Base-by-base conservation (phyloP, 305 asterid genomes). In the Solanum hybrid region DNA sequence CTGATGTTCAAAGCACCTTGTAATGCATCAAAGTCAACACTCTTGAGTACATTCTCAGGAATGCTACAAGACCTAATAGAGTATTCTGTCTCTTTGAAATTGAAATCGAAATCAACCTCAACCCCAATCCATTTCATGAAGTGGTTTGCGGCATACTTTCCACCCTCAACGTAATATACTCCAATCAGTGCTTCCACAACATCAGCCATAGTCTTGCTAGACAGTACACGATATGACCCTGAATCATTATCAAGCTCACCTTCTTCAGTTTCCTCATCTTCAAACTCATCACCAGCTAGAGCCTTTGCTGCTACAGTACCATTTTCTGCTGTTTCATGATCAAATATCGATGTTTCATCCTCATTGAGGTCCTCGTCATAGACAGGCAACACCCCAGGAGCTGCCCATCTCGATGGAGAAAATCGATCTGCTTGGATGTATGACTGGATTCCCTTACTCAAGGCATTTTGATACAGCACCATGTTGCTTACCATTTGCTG, bases 331-430 rank as follows among this genome's bases (percentile, higher is more conserved):
- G 79, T 87, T 88, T 92, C 97, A 85, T 85, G 88, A 90, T 94
- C 95, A 91, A 96, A 94, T 42, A 95, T 86, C 9, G 95, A 90
- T 32, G 93, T 92, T 66, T 93, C 96, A 16, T 91, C 94, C 69
- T 96, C 98, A 93, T 93, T 94, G 56, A 89, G 92, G 85, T 98
- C 99, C 94, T 98, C 99, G 81, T 98, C 99, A 86, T 94, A 98
- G 89, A 96, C 98, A 73, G 99, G 99, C 87, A 93, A 96, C 85
- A 98, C 99, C 38, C 99, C 99, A 32, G 99, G 99, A 56, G 99
- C 98, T 80, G 99, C 98, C 99, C 99, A 98, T 93, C 99, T 95
- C 88, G 98, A 95, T 82, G 99, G 99, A 92, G 99, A 95, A 92
- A 98, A 98, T 91, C 99, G 95, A 91, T 98, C 99, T 88, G 99